Conservation (phyloP, 2,329 filamentous ascomycete genomes). For the Fusarium floridanum region DNA sequence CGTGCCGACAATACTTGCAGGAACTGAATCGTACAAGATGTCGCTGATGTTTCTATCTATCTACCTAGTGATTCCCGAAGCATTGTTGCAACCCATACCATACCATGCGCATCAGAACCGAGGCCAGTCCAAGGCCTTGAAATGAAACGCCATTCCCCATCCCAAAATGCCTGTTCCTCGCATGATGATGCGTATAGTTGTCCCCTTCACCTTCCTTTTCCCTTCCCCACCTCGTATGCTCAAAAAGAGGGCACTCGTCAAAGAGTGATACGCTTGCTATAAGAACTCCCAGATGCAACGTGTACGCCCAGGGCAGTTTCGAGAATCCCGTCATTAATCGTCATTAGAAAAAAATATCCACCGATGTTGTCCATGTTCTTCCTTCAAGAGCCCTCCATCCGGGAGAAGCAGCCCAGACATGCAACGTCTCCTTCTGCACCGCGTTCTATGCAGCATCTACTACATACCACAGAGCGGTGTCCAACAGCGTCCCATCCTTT, state of each 20-base stretch:
- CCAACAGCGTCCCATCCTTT: constrained; percentile 57
- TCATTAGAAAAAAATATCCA: constrained; percentile 22
- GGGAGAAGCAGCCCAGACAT: constrained; percentile 72
- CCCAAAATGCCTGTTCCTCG: constrained; percentile 24
- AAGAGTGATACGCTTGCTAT: constrained; percentile 17
- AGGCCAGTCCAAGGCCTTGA: constrained; percentile 12
- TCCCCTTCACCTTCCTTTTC: background rate
- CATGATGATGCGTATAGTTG: constrained; percentile 13
- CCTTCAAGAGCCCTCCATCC: constrained; percentile 53
- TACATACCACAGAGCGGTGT: constrained; percentile 71
- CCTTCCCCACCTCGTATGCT: background rate
- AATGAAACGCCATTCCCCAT: constrained; percentile 38
- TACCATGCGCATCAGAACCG: constrained; percentile 11
- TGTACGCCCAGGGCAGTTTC: constrained; percentile 9
- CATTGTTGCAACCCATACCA: constrained; percentile 16
- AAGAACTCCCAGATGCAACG: constrained; percentile 1
- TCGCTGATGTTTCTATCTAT: constrained; percentile 30
- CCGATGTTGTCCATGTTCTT: background rate
- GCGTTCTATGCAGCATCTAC: constrained; percentile 75
- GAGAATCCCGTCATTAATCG: constrained; percentile 37
- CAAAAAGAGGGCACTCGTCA: constrained; percentile 9
- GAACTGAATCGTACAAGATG: background rate
- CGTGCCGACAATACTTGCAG: background rate
- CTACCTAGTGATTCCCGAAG: constrained; percentile 30
- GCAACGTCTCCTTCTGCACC: constrained; percentile 74